A percentile compares a stretch with the other conserved stretches of the same genome.
Conservation (phyloP, 306 rosid species). For the Fagus crenata region DNA sequence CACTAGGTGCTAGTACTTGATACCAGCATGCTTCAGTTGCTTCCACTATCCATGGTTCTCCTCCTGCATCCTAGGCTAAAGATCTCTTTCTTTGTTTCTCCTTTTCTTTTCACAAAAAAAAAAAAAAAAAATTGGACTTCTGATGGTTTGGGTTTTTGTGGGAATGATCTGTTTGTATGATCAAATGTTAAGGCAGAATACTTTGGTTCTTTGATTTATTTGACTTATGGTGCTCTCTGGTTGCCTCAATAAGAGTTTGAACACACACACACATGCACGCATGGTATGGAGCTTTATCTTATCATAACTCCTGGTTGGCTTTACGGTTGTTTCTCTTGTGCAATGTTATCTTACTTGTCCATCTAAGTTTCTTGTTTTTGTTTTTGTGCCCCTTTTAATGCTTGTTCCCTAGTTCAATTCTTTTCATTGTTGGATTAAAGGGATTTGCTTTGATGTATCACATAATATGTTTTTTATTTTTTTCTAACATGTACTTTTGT, state of each 20-base stretch:
- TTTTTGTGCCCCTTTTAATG: background rate
- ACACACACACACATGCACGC: background rate
- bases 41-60: background rate
- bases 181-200: background rate
- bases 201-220: background rate
- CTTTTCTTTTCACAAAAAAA: background rate
- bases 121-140: background rate
- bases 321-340: background rate
- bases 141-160: background rate
- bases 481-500: constrained; percentile 43
- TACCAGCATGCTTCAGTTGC: background rate
- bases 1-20: constrained; percentile 1
- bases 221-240: background rate
- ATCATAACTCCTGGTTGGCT: background rate
- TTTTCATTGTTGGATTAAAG: constrained; percentile 5
- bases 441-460: background rate
- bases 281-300: background rate
- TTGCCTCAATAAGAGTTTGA: background rate
- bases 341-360: background rate
- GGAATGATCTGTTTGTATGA: background rate
- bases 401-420: background rate
- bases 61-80: background rate
- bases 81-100: background rate
- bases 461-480: background rate
- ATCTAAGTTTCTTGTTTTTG: background rate